Conservation (phyloP, 306 rosid genomes). For the Begonia loranthoides region DNA sequence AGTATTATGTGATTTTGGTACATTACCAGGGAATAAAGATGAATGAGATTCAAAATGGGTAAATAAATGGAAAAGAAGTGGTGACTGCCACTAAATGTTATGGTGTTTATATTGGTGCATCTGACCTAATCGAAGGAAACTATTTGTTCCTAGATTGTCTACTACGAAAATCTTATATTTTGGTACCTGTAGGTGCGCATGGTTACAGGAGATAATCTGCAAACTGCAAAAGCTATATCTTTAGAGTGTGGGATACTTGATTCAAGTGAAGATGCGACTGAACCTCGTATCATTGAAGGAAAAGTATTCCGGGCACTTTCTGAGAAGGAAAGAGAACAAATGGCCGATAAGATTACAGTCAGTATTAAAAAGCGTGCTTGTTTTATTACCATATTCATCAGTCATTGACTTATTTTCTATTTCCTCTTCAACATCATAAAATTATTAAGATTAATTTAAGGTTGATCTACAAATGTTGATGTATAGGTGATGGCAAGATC, state of each 20-base stretch:
- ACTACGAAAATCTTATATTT: slow-evolving; percentile 6
- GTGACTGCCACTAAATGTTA: too few relatives aligned
- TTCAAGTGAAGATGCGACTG: slow-evolving; percentile 49
- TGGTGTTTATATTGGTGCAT: too few relatives aligned
- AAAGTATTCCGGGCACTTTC: slow-evolving; percentile 59
- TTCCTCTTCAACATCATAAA: neutral
- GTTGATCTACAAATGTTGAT: slow-evolving; percentile 9
- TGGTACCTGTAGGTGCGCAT: slow-evolving; percentile 62
- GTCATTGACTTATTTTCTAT: slow-evolving; percentile 12
- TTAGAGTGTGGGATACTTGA: slow-evolving; percentile 90
- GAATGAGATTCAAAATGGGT: too few relatives aligned
- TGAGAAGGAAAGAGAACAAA: slow-evolving; percentile 66
- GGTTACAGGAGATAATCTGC: slow-evolving; percentile 97
- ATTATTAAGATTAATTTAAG: neutral
- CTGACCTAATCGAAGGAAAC: too few relatives aligned
- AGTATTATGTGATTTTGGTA: neutral
- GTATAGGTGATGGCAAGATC: slow-evolving; percentile 95
- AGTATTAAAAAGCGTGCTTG: slow-evolving; percentile 10
- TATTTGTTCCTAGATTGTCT: too few relatives aligned
- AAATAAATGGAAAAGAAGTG: too few relatives aligned
- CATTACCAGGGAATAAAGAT: too few relatives aligned
- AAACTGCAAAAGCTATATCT: slow-evolving; percentile 92
- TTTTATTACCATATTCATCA: slow-evolving; percentile 7
- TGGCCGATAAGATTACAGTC: slow-evolving; percentile 59
- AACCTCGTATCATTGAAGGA: slow-evolving; percentile 83